Evolutionary conservation across 2,329 filamentous ascomycete genomes (phyloP), one percentile per base, ranked within the genome.

Genomic region (Aspergillus sp.): DNA sequence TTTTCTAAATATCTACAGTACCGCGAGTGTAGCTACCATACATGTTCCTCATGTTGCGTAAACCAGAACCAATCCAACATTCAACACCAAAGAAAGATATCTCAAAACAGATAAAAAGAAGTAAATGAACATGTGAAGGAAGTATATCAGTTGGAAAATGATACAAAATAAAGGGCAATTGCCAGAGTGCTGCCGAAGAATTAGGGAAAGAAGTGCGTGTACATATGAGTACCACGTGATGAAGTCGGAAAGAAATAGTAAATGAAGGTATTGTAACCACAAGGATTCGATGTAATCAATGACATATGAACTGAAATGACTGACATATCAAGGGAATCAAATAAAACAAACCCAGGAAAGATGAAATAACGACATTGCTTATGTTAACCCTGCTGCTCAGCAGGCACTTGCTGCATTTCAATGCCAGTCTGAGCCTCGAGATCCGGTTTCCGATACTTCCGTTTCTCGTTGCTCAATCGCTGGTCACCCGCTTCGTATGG

Each of bases 401-500:
- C 53, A 46, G 58, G 52, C 30, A 86, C 80, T 52, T 77, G 72
- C 62, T 88, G 83, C 84, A 95, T 85, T 67, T 94, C 88, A 60
- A 91, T 74, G 54, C 75, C 72, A 59, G 75, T 68, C 65, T 81
- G 73, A 65, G 78, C 64, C 59, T 77, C 69, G 39, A 69, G 60
- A 56, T 78, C 62, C 45, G 72, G 74, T 22, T 73, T 70, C 13
- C 70, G 69, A 53, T 74, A 72, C 57, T 77, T 78, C 51, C 74
- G 74, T 62, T 74, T 80, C 53, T 77, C 74, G 46, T 74, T 69
- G 6, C 85, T 87, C 51, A 96, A 82, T 22, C 93, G 81, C 70
- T 95, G 88, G 66, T 97, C 93, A 5, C 93, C 93, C 52, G 84
- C 78, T 53, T 82, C 73, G 59, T 93, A 91, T 46, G 74, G 72